Percentiles rank a stretch among this genome's conserved stretches.
These are phyloP conservation scores for Xylaria sp. DNA, from an alignment of 2,329 filamentous ascomycete genomes.

Conservation along the genomic window DNA sequence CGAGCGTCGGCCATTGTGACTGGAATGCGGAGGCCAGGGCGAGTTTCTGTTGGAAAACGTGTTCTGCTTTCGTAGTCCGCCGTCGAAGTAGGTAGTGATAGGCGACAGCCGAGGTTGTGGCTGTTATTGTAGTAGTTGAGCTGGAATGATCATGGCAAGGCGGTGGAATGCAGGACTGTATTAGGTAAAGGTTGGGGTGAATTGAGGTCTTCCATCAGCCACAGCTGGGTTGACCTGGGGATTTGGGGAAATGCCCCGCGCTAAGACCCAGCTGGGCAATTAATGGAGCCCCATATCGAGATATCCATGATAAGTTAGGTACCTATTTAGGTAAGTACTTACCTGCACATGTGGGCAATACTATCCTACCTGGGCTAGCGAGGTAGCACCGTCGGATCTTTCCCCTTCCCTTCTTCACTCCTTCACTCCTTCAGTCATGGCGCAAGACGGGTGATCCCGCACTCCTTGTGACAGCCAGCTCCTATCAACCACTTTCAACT, in stretches of 20 bases:
- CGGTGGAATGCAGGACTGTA: conserved; percentile 9
- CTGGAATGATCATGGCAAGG: conserved; percentile 8
- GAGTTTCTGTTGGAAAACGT: neutral
- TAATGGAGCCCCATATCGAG: neutral
- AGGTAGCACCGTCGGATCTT: neutral
- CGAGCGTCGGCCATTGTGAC: conserved; percentile 79
- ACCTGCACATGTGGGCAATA: neutral
- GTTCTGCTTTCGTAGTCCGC: neutral
- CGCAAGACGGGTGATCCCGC: conserved; percentile 12
- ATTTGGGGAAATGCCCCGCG: conserved; percentile 40
- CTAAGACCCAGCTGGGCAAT: neutral
- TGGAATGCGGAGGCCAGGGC: neutral
- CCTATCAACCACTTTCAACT: neutral
- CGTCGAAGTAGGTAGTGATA: neutral
- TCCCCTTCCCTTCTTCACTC: neutral
- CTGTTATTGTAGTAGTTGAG: conserved; percentile 5
- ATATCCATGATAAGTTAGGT: neutral
- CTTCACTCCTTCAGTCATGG: conserved; percentile 8
- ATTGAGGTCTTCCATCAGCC: conserved; percentile 25
- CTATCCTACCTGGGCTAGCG: neutral
- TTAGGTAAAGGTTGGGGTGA: conserved; percentile 25
- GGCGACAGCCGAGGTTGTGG: conserved; percentile 1
- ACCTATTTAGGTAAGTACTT: neutral
- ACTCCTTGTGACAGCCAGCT: neutral
- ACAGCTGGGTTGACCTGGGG: conserved; percentile 26